Conservation (phyloP, 805 yeast genomes). For the Nakazawaea laoshanensis region DNA sequence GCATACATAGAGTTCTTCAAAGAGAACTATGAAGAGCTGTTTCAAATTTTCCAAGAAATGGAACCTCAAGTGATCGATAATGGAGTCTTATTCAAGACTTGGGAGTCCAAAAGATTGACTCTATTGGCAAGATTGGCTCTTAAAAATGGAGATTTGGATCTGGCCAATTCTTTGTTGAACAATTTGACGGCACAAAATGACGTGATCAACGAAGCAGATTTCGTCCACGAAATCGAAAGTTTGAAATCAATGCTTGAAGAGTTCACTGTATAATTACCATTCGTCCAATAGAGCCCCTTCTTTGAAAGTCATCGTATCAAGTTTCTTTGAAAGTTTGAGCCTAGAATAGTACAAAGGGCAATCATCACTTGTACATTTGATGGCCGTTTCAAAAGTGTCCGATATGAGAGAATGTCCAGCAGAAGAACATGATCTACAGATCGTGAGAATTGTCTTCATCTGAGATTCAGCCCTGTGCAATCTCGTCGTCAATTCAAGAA, state of each 20-base stretch:
- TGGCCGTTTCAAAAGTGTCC: slow-evolving; percentile 19
- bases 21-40: slow-evolving; percentile 33
- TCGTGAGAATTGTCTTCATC: slow-evolving; percentile 18
- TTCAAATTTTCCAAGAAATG: slow-evolving; percentile 25
- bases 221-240: slow-evolving; percentile 26
- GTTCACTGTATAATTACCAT: slow-evolving; percentile 11
- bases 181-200: slow-evolving; percentile 20
- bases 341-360: slow-evolving; percentile 56
- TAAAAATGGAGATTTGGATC: slow-evolving; percentile 26
- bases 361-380: slow-evolving; percentile 50
- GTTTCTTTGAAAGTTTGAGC: slow-evolving; percentile 28
- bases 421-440: slow-evolving; percentile 30
- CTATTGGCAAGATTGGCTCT: slow-evolving; percentile 28
- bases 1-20: slow-evolving; percentile 26
- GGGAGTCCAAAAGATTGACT: slow-evolving; percentile 31
- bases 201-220: slow-evolving; percentile 26
- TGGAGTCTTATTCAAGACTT: slow-evolving; percentile 28
- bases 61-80: slow-evolving; percentile 15
- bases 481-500: slow-evolving; percentile 22
- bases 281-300: slow-evolving; percentile 15
- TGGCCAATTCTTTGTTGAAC: slow-evolving; percentile 27
- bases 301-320: slow-evolving; percentile 10
- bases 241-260: slow-evolving; percentile 26
- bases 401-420: slow-evolving; percentile 13
- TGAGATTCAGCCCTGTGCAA: slow-evolving; percentile 19